Evolutionary conservation across 208 protist species (phyloP), one percentile per base, ranked within the genome.

Genomic region (Polymyxa betae): DNA sequence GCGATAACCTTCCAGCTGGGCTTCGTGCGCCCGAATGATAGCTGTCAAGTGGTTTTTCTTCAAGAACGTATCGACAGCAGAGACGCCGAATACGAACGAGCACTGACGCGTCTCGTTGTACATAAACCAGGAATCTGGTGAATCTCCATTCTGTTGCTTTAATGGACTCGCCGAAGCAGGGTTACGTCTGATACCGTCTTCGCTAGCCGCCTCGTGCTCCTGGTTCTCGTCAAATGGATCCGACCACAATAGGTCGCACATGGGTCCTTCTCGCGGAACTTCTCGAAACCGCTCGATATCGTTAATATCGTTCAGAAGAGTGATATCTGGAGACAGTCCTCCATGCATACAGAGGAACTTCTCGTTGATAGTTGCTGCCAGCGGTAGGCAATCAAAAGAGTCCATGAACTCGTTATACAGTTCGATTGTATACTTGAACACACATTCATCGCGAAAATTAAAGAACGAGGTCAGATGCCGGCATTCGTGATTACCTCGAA

Each of bases 21-120:
- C 97, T 93, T 99, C 97, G 93, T 99, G 98, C 1, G 97, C 97
- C 88, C 98, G 95, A 64, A 99, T 98, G 35, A 99, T 94, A 0
- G 95, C 97, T 29, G 97, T 92, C 41, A 99, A 92, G n/a, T 95
- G 92, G 92, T 99, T 98, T n/a, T 94, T 93, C 68, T 97, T 93
- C 40, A 99, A 92, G 91, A 99, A 99, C n/a, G 90, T 78, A 90
- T 95, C 96, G 0, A 94, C 95, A 0, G 97, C 97, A 45, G 89
- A 91, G 91, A 96, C 94, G 68, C 94, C 96, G 91, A 96, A 97
- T 0, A 96, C 93, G 46, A 96, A 97, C 45, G 94, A 95, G 91
- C 95, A 96, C 32, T 95, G 95, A 88, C 96, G 91, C 0, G 93
- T 93, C 49, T 94, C 92, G 92, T 97, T 97, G 90, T 93, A 92